Conservation (phyloP, 176 grass and related monocot species). For the Sorghum bicolor region Sorghum_bicolor_NCBIv3 NC_012878.2:45626501-45627000, state of each 20-base stretch:
- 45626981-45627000: conserved; percentile 55
- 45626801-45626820: conserved; percentile 20
- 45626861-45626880: conserved; percentile 25
- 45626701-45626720: background rate
- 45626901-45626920: background rate
- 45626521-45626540: conserved; percentile 21
- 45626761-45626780: conserved; percentile 48
- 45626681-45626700: background rate
- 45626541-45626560: background rate
- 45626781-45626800: background rate
- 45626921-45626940: conserved; percentile 19
- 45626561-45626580: background rate
- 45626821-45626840: conserved; percentile 26
- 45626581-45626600: background rate
- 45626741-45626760: conserved; percentile 34
- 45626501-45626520: background rate
- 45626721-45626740: background rate
- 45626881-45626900: background rate
- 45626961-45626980: conserved; percentile 62
- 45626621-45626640: background rate
- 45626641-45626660: background rate
- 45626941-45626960: conserved; percentile 34
- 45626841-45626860: background rate
- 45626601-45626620: background rate
- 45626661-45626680: background rate